A percentile compares a stretch with the other conserved stretches of the same genome.
phyloP scores from a whole-genome alignment of 2,329 filamentous ascomycete genomes.

The Aspergillus udagawae region DNA sequence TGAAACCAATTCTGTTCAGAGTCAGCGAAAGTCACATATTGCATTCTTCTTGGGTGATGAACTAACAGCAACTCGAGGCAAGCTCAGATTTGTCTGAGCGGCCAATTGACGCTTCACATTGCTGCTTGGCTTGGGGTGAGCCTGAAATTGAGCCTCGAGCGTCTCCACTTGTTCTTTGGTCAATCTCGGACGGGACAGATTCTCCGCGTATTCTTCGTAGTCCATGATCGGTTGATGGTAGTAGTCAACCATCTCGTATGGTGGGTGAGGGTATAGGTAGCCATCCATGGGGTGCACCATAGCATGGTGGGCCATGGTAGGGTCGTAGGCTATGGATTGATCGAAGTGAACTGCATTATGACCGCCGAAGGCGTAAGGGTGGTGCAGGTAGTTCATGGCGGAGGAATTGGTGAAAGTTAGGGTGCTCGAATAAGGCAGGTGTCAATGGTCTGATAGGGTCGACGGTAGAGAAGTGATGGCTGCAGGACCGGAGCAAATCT shows the following conservation, averaged over 20 bases:
- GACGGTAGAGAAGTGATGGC: constrained; percentile 6
- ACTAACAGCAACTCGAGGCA: constrained; percentile 49
- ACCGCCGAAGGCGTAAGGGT: constrained; percentile 33
- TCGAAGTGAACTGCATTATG: constrained; percentile 36
- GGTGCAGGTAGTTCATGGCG: constrained; percentile 39
- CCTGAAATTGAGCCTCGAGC: constrained; percentile 47
- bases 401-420: constrained; percentile 5
- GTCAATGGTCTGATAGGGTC: neutral
- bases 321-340: constrained; percentile 33
- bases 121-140: constrained; percentile 49
- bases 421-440: constrained; percentile 2
- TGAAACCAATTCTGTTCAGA: constrained; percentile 49
- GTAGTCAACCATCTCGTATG: constrained; percentile 42
- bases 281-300: constrained; percentile 38
- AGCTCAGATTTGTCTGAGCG: constrained; percentile 45
- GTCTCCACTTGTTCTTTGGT: constrained; percentile 51
- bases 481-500: neutral
- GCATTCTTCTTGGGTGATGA: neutral
- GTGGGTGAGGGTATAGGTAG: constrained; percentile 35
- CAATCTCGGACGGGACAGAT: constrained; percentile 46
- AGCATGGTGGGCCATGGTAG: constrained; percentile 33
- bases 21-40: constrained; percentile 9
- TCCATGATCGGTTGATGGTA: constrained; percentile 41
- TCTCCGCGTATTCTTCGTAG: constrained; percentile 46
- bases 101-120: constrained; percentile 49